These are phyloP conservation scores for Leccinum disarticulatum DNA, from an alignment of 768 basidiomycete genomes.

Conservation along the genomic window DNA sequence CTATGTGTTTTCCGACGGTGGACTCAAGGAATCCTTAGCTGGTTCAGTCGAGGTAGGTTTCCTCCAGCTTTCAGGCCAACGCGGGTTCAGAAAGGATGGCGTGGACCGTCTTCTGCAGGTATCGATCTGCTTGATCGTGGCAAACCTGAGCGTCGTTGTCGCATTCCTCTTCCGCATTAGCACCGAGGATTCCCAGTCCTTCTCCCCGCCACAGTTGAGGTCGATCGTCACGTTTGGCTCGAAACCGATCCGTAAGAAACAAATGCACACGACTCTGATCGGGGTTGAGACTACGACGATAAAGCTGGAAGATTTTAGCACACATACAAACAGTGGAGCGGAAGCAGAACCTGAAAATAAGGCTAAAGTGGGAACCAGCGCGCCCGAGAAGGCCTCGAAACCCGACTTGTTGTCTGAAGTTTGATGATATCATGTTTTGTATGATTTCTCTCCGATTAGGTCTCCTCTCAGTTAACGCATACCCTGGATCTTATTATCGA, in stretches of 20 bases:
- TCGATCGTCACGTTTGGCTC: not conserved
- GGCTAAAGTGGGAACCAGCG: not conserved
- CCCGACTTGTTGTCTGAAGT: not conserved
- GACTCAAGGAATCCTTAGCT: slow-evolving; percentile 1
- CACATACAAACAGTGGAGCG: not conserved
- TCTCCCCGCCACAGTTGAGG: not conserved
- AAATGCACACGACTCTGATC: not conserved
- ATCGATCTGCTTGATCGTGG: slow-evolving; percentile 2
- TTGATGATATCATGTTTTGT: not conserved
- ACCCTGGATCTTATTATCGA: not conserved
- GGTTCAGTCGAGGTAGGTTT: slow-evolving; percentile 3
- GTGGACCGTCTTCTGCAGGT: not conserved
- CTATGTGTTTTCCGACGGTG: slow-evolving; percentile 4
- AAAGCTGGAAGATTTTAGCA: not conserved
- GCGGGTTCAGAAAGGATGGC: not conserved
- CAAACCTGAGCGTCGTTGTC: slow-evolving; percentile 1
- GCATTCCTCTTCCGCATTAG: slow-evolving; percentile 11
- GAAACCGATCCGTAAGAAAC: not conserved
- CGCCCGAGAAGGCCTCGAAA: not conserved
- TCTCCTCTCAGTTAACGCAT: not conserved
- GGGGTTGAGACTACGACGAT: not conserved
- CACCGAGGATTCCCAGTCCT: not conserved
- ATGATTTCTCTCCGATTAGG: not conserved
- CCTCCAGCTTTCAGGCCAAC: not conserved
- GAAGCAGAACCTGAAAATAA: not conserved